Evolutionary conservation across 2,329 filamentous ascomycete genomes (phyloP).

Genomic region (Aspergillus aculeatinus): DNA sequence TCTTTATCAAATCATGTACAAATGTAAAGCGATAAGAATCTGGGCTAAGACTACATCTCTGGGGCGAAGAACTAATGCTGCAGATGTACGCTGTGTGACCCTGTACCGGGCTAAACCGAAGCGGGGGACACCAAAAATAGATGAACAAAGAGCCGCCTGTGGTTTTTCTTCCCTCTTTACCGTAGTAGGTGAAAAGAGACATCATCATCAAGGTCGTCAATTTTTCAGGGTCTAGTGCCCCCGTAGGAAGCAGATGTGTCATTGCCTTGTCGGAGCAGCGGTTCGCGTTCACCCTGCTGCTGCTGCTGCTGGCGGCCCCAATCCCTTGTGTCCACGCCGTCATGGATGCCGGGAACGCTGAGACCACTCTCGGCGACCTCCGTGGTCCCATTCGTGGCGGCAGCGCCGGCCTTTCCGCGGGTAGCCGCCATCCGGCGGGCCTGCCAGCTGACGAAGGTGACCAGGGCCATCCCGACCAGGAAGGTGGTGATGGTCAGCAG

Average conservation of each 20-base stretch:
- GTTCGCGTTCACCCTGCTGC: slow-evolving; percentile 10
- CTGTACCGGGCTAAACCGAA: no score
- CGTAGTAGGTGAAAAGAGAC: background rate
- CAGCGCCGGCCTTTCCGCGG: no score
- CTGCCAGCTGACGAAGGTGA: slow-evolving; percentile 63
- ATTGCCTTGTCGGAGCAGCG: slow-evolving; percentile 10
- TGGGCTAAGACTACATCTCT: no score
- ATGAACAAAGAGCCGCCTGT: no score
- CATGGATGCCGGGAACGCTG: background rate
- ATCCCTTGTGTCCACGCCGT: slow-evolving; percentile 15
- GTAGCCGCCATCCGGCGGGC: slow-evolving; percentile 33
- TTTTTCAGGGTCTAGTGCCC: background rate
- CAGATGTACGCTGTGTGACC: no score
- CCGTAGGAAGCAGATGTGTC: background rate
- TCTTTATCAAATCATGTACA: no score
- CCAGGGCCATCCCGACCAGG: slow-evolving; percentile 63
- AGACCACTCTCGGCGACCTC: background rate
- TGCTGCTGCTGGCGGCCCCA: slow-evolving; percentile 14
- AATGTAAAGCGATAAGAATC: no score
- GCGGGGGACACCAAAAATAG: no score
- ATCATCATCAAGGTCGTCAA: background rate
- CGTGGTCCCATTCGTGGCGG: background rate
- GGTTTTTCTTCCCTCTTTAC: no score
- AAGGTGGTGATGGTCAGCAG: slow-evolving; percentile 63
- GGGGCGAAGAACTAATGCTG: no score